A percentile compares a stretch with the other conserved stretches of the same genome.
Conservation (phyloP, 352 stramenopile genomes). For the Globisporangium spinosum region DNA sequence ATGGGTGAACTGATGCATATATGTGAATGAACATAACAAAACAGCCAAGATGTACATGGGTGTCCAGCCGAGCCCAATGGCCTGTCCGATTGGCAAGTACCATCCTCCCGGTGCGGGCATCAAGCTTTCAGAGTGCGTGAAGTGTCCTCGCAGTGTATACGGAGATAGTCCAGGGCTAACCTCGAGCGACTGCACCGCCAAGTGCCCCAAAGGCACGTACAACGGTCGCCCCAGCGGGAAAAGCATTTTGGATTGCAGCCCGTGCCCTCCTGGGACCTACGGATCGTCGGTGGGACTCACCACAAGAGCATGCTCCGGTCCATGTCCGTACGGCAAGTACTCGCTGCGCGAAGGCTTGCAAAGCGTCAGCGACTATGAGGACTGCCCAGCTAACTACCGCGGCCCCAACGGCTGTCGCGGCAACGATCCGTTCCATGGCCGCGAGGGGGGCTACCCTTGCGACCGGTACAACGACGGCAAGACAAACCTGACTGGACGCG, state of each 20-base stretch:
- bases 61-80: conserved; percentile 38
- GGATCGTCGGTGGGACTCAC: conserved; percentile 52
- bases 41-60: conserved; percentile 51
- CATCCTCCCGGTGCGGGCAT: conserved; percentile 39
- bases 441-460: conserved; percentile 56
- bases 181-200: conserved; percentile 60
- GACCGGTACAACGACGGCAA: conserved; percentile 54
- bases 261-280: conserved; percentile 59
- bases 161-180: conserved; percentile 56
- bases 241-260: conserved; percentile 63
- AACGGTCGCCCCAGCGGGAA: conserved; percentile 55
- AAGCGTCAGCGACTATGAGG: conserved; percentile 51
- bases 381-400: conserved; percentile 56
- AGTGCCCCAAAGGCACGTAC: conserved; percentile 71
- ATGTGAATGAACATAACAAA: background rate
- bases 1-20: too few relatives aligned
- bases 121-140: conserved; percentile 55
- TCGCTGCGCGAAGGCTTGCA: conserved; percentile 52
- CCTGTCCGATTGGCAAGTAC: conserved; percentile 69
- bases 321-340: conserved; percentile 70
- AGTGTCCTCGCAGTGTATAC: conserved; percentile 72
- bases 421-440: conserved; percentile 37
- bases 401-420: conserved; percentile 53
- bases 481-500: conserved; percentile 36
- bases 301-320: conserved; percentile 46